Percentiles rank a stretch among this genome's conserved stretches.
These are phyloP conservation scores for Aureobasidium sp. DNA, from an alignment of 2,329 filamentous ascomycete species.

Conservation along the genomic window DNA sequence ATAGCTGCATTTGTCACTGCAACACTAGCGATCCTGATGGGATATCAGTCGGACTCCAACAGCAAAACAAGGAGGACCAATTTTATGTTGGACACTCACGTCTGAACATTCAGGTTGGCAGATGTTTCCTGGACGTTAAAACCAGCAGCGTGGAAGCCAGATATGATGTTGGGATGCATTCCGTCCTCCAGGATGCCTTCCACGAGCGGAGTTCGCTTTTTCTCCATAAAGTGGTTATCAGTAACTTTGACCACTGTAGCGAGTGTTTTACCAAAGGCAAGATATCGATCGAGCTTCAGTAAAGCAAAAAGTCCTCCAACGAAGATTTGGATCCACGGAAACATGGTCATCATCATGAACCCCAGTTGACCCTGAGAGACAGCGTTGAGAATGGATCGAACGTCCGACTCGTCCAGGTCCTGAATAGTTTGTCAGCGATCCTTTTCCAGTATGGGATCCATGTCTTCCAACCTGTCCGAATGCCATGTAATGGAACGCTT, in stretches of 20 bases:
- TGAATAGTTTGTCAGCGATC: not conserved
- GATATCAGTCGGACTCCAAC: not conserved
- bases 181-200: too few species aligned
- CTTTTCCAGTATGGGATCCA: not conserved
- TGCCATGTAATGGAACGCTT: not conserved
- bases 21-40: not conserved
- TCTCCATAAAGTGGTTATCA: too few species aligned
- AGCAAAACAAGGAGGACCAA: not conserved
- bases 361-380: not conserved
- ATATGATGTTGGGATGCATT: not conserved
- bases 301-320: not conserved
- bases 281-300: not conserved
- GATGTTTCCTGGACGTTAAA: not conserved
- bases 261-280: not conserved
- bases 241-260: not conserved
- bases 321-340: not conserved
- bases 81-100: not conserved
- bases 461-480: not conserved
- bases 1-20: not conserved
- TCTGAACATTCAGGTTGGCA: not conserved
- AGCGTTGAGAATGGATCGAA: not conserved
- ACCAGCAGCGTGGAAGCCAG: not conserved
- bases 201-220: too few species aligned
- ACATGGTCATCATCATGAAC: not conserved
- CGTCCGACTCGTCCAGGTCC: not conserved